These are phyloP conservation scores for Clonostachys rosea DNA, from an alignment of 2,329 filamentous ascomycete genomes.

Conservation along the genomic window DNA sequence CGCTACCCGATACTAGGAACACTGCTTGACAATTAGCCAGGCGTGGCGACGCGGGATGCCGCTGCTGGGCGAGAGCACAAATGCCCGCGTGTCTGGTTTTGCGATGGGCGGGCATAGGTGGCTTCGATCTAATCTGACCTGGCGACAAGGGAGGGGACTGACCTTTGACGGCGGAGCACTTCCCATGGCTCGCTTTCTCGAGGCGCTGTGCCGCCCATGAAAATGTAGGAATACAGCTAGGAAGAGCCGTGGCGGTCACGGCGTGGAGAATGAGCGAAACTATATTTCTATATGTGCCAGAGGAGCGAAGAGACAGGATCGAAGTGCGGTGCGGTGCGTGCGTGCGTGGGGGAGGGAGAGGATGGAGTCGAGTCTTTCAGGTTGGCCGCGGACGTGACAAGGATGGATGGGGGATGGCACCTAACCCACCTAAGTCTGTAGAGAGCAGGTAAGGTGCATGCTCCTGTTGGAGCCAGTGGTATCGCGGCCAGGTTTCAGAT, in stretches of 20 bases:
- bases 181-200: constrained; percentile 43
- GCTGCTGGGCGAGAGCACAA: background rate
- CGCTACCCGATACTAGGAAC: constrained; percentile 35
- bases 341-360: background rate
- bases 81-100: constrained; percentile 2
- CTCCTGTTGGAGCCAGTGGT: no score
- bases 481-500: no score
- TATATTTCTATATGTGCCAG: background rate
- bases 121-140: background rate
- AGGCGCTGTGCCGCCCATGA: constrained; percentile 37
- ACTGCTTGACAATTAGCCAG: constrained; percentile 20
- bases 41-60: constrained; percentile 3
- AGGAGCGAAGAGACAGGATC: background rate
- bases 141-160: constrained; percentile 16
- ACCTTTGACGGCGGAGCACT: constrained; percentile 37
- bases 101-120: background rate
- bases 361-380: background rate
- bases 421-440: no score
- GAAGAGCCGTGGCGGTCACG: constrained; percentile 5
- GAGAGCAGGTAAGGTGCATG: no score
- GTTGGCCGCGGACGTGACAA: no score
- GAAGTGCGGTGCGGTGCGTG: background rate
- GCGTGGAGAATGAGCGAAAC: constrained; percentile 5
- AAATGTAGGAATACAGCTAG: constrained; percentile 10
- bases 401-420: no score